These are phyloP conservation scores for Aspergillus hancockii DNA, from an alignment of 495 filamentous ascomycete species.

Conservation along the genomic window DNA sequence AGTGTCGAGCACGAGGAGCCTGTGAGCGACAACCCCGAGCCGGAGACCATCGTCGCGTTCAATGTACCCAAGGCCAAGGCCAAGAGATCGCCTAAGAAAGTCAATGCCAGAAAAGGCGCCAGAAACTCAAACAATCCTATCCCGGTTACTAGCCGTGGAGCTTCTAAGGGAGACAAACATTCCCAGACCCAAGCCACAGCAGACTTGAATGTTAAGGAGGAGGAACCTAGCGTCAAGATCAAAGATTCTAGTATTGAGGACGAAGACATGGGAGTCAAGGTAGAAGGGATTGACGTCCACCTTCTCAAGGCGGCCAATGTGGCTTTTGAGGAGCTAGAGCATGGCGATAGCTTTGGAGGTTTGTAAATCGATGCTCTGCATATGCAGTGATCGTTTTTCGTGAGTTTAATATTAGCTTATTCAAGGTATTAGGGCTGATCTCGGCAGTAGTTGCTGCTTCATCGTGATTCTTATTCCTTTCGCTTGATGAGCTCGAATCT, in stretches of 20 bases:
- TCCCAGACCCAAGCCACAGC: neutral
- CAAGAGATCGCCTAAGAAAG: neutral
- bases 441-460: neutral
- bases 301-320: neutral
- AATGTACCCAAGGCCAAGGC: neutral
- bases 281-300: neutral
- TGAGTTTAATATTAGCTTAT: neutral
- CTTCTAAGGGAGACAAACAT: neutral
- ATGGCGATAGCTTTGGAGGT: neutral
- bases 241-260: no score
- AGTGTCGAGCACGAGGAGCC: neutral
- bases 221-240: neutral
- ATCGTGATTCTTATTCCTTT: neutral
- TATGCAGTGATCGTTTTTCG: neutral
- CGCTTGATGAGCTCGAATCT: neutral
- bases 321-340: neutral
- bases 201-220: neutral
- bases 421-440: neutral
- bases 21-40: neutral
- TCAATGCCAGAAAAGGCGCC: constrained; percentile 8
- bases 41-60: neutral
- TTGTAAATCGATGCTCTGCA: neutral
- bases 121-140: constrained; percentile 6
- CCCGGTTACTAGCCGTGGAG: neutral
- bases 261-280: neutral